phyloP scores from a whole-genome alignment of 345 rosid species.

The Anastatica hierochuntica region DNA sequence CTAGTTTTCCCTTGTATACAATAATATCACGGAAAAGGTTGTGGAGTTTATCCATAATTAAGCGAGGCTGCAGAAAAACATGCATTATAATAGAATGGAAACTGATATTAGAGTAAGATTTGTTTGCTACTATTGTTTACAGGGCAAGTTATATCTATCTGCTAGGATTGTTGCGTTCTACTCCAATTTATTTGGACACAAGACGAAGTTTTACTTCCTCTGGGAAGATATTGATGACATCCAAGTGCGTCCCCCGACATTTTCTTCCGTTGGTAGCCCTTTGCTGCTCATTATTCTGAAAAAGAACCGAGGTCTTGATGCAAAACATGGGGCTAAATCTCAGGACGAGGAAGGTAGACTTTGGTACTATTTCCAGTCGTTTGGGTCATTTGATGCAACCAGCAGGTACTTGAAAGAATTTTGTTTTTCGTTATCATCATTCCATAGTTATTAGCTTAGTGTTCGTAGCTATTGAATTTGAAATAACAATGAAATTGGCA shows the following conservation, averaged over 20 bases:
- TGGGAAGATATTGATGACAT: slow-evolving; percentile 87
- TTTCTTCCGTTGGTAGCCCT: slow-evolving; percentile 72
- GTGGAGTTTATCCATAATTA: too few relatives aligned
- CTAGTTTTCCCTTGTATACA: neutral
- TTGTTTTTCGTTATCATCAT: too few relatives aligned
- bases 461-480: neutral
- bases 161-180: slow-evolving; percentile 84
- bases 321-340: slow-evolving; percentile 65
- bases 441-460: neutral
- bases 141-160: slow-evolving; percentile 82
- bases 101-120: neutral
- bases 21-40: too few relatives aligned
- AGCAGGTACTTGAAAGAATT: slow-evolving; percentile 45
- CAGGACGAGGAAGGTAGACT: slow-evolving; percentile 82
- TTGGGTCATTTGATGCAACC: slow-evolving; percentile 59
- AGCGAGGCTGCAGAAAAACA: too few relatives aligned
- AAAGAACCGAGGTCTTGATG: slow-evolving; percentile 63
- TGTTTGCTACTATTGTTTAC: slow-evolving; percentile 6
- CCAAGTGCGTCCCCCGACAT: slow-evolving; percentile 60
- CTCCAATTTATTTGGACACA: slow-evolving; percentile 78
- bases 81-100: neutral
- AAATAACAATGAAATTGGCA: slow-evolving; percentile 22
- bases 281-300: slow-evolving; percentile 45
- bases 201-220: slow-evolving; percentile 69
- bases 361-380: slow-evolving; percentile 63